Base-by-base conservation (phyloP, 2,329 filamentous ascomycete genomes). In the Ophiocordyceps camponoti-rufipedis region DNA sequence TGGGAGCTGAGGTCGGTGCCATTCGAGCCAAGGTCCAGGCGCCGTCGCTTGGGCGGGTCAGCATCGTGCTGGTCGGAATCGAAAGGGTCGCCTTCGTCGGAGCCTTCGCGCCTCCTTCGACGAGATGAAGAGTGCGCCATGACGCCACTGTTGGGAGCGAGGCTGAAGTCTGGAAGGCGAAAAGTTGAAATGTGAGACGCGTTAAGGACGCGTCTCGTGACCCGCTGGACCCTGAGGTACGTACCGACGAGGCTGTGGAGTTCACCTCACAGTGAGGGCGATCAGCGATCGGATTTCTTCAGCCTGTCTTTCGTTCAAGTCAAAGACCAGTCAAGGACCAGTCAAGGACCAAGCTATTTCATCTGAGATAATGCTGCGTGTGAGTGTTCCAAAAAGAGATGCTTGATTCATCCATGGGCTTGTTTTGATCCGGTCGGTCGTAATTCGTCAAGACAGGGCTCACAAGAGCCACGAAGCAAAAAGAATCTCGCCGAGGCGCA, bases 51-150 rank as follows among this genome's bases (percentile, higher is more conserved):
- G 3, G 59, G 54, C 2, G 59, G 54, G 40, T 52, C 47, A 48
- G 48, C 40, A 46, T 61, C 58, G 45, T 59, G 56, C 16, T 63
- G 58, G 41, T 63, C 60, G 12, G 60, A 58, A n/a, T 65, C 23
- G 23, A 23, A 5, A 5, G 23, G 23, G 23, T 23, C 23, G 23
- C 23, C 23, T 23, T 23, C 62, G 28, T 70, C 64, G 40, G 60
- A 60, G 11, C 61, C 58, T 19, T 62, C 58, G 45, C 69, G 67
- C 47, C 66, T 60, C 18, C 69, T 66, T 42, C 69, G 69, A 46
- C 65, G 56, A 42, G 56, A 57, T 18, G 53, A 51, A 33, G 50
- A 45, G 19, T 53, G 53, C 41, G 53, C 48, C 61, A 63, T 63
- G 19, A 46, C 50, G 49, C 46, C 44, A 39, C 39, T 41, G 39